Percentiles rank a stretch among this genome's conserved stretches.
These are phyloP conservation scores for Mallotus japonicus DNA, from an alignment of 441 rosid genomes.

Conservation along the genomic window DNA sequence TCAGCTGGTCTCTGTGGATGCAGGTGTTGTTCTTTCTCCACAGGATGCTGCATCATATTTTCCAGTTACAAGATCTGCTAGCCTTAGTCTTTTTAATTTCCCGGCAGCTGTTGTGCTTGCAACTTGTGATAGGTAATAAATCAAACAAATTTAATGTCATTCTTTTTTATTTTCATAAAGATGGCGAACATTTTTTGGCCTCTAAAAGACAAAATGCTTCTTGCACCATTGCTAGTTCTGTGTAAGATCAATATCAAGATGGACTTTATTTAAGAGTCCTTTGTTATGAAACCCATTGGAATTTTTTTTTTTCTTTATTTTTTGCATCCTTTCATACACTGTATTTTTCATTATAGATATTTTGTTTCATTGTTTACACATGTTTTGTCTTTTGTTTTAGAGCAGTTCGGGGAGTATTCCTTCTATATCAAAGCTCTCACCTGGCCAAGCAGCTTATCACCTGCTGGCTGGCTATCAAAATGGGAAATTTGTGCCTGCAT, in stretches of 20 bases:
- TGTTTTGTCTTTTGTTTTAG: conserved; percentile 5
- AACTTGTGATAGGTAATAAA: conserved; percentile 33
- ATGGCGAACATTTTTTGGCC: background rate
- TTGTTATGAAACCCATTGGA: background rate
- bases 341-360: background rate
- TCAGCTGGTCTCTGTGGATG: conserved; percentile 35
- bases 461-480: conserved; percentile 42
- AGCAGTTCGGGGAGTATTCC: conserved; percentile 40
- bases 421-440: conserved; percentile 35
- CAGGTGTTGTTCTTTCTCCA: conserved; percentile 35
- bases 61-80: conserved; percentile 19
- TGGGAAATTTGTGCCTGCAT: conserved; percentile 37
- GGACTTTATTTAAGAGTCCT: background rate
- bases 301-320: background rate
- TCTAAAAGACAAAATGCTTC: background rate
- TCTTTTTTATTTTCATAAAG: background rate
- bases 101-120: conserved; percentile 31
- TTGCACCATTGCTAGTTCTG: background rate
- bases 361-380: background rate
- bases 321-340: background rate
- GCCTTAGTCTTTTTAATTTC: conserved; percentile 13
- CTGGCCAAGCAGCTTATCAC: conserved; percentile 45
- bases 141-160: background rate
- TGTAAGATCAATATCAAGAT: background rate
- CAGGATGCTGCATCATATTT: conserved; percentile 30